Evolutionary conservation across 1,284 basidiomycete genomes (phyloP).

Genomic region (Malassezia pachydermatis): DNA sequence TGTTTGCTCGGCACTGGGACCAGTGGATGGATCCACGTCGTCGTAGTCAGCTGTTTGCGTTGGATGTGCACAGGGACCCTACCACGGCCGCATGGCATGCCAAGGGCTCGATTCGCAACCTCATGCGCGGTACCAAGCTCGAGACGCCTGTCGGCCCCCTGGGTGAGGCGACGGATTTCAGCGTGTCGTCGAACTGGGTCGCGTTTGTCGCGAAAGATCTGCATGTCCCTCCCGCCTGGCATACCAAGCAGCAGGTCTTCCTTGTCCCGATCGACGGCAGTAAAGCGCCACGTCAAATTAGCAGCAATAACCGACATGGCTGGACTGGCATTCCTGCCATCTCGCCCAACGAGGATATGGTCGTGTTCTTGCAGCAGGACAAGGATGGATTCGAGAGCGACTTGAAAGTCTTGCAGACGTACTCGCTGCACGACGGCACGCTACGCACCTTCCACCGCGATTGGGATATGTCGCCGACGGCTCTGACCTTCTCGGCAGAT

Average conservation of each 20-base stretch:
- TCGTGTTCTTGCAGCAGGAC: constrained; percentile 36
- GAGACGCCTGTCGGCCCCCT: constrained; percentile 29
- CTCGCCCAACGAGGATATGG: constrained; percentile 20
- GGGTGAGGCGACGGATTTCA: constrained; percentile 25
- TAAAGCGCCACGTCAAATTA: constrained; percentile 8
- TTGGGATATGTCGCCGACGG: constrained; percentile 28
- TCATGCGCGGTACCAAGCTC: constrained; percentile 21
- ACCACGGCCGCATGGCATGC: background rate
- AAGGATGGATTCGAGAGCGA: constrained; percentile 35
- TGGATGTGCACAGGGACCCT: constrained; percentile 13
- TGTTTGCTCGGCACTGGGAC: constrained; percentile 30
- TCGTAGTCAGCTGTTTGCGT: constrained; percentile 25
- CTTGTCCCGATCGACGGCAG: constrained; percentile 18
- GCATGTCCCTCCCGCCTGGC: constrained; percentile 22
- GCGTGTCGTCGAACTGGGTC: constrained; percentile 15
- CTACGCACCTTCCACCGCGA: constrained; percentile 11
- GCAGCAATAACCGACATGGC: constrained; percentile 18
- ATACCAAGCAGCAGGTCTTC: constrained; percentile 28
- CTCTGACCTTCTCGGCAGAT: constrained; percentile 17
- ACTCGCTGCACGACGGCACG: constrained; percentile 9
- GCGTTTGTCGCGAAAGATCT: constrained; percentile 32
- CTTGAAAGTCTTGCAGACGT: constrained; percentile 22
- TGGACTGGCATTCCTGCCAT: constrained; percentile 21
- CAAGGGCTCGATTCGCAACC: constrained; percentile 16
- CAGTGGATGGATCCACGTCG: constrained; percentile 22